These are phyloP conservation scores for Remersonia thermophila DNA, from an alignment of 2,329 filamentous ascomycete species.

Conservation along the genomic window DNA sequence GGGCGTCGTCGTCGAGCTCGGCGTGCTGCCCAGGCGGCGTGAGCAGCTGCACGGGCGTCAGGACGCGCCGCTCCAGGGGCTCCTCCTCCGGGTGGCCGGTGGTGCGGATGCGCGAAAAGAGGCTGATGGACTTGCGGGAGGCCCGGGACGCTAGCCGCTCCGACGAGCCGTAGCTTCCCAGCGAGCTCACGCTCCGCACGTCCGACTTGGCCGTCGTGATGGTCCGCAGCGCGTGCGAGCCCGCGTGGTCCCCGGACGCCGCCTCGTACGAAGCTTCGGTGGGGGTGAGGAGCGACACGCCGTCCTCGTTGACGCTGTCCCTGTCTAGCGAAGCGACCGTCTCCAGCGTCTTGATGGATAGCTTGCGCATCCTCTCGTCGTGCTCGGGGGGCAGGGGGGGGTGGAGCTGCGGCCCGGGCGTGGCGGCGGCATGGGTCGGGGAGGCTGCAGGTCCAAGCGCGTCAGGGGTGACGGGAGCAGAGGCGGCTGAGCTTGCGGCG, in stretches of 20 bases:
- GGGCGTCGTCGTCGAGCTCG: not conserved
- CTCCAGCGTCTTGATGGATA: slow-evolving; percentile 4
- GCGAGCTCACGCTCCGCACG: slow-evolving; percentile 9
- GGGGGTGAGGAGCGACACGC: slow-evolving; percentile 9
- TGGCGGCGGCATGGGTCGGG: not conserved
- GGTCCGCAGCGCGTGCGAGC: not conserved
- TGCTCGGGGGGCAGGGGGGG: not conserved
- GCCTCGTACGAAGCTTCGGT: slow-evolving; percentile 8
- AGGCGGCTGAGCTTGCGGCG: slow-evolving; percentile 6
- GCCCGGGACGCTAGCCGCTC: slow-evolving; percentile 6
- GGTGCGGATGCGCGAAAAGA: slow-evolving; percentile 13
- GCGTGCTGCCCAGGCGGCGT: not conserved
- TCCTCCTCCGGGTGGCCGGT: slow-evolving; percentile 8
- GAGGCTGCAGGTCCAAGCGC: too few species aligned
- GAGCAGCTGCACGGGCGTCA: slow-evolving; percentile 12
- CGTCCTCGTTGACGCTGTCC: slow-evolving; percentile 7
- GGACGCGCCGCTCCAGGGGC: slow-evolving; percentile 12
- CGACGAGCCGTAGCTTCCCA: slow-evolving; percentile 7
- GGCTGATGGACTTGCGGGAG: slow-evolving; percentile 2
- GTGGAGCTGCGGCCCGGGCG: not conserved
- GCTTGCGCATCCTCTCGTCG: slow-evolving; percentile 1
- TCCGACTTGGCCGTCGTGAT: not conserved
- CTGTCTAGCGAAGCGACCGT: slow-evolving; percentile 2
- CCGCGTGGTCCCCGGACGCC: not conserved
- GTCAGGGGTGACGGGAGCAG: slow-evolving; percentile 8